Base-by-base conservation (phyloP, 2,329 filamentous ascomycete genomes). In the Rhynchosporium agropyri region DNA sequence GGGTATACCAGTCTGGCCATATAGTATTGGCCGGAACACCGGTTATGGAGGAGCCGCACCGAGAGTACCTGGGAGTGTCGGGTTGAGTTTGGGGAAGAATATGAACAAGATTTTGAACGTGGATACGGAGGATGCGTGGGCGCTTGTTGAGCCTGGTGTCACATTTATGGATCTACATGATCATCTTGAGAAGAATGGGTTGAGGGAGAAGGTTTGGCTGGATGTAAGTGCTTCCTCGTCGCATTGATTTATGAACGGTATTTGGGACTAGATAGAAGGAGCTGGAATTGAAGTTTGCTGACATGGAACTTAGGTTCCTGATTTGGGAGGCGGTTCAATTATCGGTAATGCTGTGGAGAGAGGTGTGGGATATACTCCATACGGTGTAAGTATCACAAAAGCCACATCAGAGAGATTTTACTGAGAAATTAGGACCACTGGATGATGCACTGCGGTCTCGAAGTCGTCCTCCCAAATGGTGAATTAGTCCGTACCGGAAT, bases 21-120 rank as follows among this genome's bases (percentile, higher is more conserved):
- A 51, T 20, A 51, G 43, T 26, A 40, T 58, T 12, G 60, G 53
- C 0, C 33, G 53, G 45, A 62, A 62, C 31, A 53, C 38, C 2
- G 83, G 82, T 15, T 84, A 84, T 62, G 82, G 83, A 31, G 82
- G 82, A n/a, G 79, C 80, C 13, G 82, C 81, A 0, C 82, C 82
- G 0, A 74, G 82, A 40, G 79, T 84, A 0, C 78, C 78, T 0
- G 82, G 82, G 4, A 78, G 77, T n/a, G 74, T 84, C 0, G 78
- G 79, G 2, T 60, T 84, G 26, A 80, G 84, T 64, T 74, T 84
- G n/a, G 82, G 82, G 3, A 77, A 73, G 45, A 76, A 80, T 46
- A 83, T 86, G 82, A 80, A 81, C 69, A 77, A 76, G 66, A 77
- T 86, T 8, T 68, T 85, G 8, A 76, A 82, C 43, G 77, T 85